Percentiles rank a stretch among this genome's conserved stretches.
phyloP scores from a whole-genome alignment of 2,329 filamentous ascomycete species.

The Boeremia exigua region DNA sequence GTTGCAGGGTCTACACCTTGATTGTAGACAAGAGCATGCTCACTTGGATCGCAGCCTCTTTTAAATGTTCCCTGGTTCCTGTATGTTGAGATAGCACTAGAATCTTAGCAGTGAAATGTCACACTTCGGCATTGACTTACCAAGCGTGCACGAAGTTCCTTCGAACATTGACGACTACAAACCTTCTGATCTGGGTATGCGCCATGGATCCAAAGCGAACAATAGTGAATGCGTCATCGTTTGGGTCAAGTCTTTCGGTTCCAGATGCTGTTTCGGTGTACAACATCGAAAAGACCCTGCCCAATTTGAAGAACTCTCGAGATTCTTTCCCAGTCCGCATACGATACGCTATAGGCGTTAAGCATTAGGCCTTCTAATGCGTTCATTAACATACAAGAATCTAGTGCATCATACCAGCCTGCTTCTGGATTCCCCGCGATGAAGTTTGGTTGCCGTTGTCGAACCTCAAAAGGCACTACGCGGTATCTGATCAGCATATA shows the following conservation, averaged over 20 bases:
- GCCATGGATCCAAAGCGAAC: slow-evolving; percentile 21
- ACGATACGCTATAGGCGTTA: slow-evolving; percentile 13
- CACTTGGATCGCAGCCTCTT: slow-evolving; percentile 39
- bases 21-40: slow-evolving; percentile 50
- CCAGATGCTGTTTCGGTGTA: slow-evolving; percentile 22
- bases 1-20: slow-evolving; percentile 10
- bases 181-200: slow-evolving; percentile 34
- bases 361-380: neutral
- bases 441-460: too few relatives aligned
- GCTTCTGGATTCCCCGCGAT: too few relatives aligned
- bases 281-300: slow-evolving; percentile 32
- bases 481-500: too few relatives aligned
- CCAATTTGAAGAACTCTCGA: slow-evolving; percentile 21
- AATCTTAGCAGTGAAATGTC: too few relatives aligned
- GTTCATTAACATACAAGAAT: too few relatives aligned
- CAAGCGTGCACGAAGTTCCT: slow-evolving; percentile 33
- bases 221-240: slow-evolving; percentile 18
- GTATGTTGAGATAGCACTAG: slow-evolving; percentile 52
- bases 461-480: too few relatives aligned
- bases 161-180: slow-evolving; percentile 27
- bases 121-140: too few relatives aligned
- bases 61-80: slow-evolving; percentile 46
- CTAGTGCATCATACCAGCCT: too few relatives aligned
- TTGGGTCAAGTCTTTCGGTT: neutral
- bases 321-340: slow-evolving; percentile 25